Percentiles rank a stretch among this genome's conserved stretches.
Evolutionary conservation across 2,329 filamentous ascomycete genomes (phyloP).

Genomic region (Calonectria henricotiae): DNA sequence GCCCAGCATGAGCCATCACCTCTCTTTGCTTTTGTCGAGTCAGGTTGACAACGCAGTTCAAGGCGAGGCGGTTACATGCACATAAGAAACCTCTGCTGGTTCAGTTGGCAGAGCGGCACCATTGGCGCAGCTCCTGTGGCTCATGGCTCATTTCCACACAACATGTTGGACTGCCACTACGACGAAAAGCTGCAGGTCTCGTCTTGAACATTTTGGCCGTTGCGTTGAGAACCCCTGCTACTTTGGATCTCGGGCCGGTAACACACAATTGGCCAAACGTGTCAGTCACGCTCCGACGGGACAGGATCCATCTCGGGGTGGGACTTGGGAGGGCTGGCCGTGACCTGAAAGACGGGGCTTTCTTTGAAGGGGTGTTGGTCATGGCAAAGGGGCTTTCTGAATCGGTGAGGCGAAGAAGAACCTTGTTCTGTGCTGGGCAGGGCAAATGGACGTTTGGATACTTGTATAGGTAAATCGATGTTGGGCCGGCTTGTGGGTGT

Average conservation of each 20-base stretch:
- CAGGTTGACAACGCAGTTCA: conserved; percentile 3
- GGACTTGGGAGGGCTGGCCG: conserved; percentile 25
- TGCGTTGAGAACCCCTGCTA: conserved; percentile 43
- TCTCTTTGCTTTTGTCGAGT: conserved; percentile 8
- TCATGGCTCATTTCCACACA: conserved; percentile 15
- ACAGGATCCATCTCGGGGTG: conserved; percentile 39
- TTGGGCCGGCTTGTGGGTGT: conserved; percentile 25
- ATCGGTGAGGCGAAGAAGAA: conserved; percentile 18
- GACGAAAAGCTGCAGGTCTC: neutral
- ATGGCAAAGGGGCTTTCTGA: conserved; percentile 11
- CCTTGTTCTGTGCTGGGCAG: conserved; percentile 16
- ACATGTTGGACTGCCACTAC: neutral
- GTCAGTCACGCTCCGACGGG: conserved; percentile 37
- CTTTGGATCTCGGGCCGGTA: conserved; percentile 46
- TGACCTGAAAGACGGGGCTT: conserved; percentile 33
- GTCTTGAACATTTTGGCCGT: conserved; percentile 40
- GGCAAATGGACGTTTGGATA: conserved; percentile 13
- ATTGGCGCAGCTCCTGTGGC: conserved; percentile 11
- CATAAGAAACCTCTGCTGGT: neutral
- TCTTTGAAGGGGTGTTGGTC: conserved; percentile 11
- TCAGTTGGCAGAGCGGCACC: neutral
- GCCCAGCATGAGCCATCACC: conserved; percentile 15
- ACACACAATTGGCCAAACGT: conserved; percentile 44
- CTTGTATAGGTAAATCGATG: conserved; percentile 1
- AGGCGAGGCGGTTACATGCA: neutral